Base-by-base conservation (phyloP, 1,139 yeast genomes). In the Debaryomyces psychrophilus region DNA sequence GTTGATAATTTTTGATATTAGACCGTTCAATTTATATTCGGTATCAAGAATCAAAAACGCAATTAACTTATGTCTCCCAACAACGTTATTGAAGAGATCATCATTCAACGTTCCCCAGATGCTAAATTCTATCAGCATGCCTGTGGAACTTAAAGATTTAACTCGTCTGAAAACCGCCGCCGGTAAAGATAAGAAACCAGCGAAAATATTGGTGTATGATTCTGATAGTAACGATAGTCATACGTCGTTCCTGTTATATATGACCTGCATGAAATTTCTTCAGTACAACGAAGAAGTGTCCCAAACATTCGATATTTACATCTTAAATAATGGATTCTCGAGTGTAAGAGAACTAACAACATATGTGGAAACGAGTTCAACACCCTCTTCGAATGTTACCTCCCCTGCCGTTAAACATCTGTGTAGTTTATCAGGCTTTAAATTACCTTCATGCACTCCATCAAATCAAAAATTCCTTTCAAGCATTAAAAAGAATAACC, bases 181-280 rank as follows among this genome's bases (percentile, higher is more conserved):
- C 8, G 8, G 22, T 29, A 27, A 51, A 12, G 50, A 60, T 43
- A 49, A 49, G 7, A 46, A 47, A 5, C 57, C 56, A 25, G 50
- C 69, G 12, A 59, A 60, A 6, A 60, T 85, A 20, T 62, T 85
- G 9, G 61, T 85, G 25, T 83, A 85, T 56, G 90, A 85, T 53
- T 55, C 64, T 17, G 54, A 57, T 29, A 65, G 75, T 14, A 44
- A 48, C 11, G 52, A 55, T 50, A 44, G 52, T 8, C 59, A 62
- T 25, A 61, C 77, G n/a, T 62, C 76, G 1, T 62, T 67, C 33
- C 69, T 68, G 43, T 53, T 77, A 9, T 67, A 64, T 51, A 81
- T 76, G 47, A 76, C 79, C 0, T 59, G 75, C 37, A 53, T 59
- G 44, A 77, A 77, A 50, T 77, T 79, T 51, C 51, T 61, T 27